These are phyloP conservation scores for Betula pendula DNA, from an alignment of 306 rosid genomes.

Conservation along the genomic window DNA sequence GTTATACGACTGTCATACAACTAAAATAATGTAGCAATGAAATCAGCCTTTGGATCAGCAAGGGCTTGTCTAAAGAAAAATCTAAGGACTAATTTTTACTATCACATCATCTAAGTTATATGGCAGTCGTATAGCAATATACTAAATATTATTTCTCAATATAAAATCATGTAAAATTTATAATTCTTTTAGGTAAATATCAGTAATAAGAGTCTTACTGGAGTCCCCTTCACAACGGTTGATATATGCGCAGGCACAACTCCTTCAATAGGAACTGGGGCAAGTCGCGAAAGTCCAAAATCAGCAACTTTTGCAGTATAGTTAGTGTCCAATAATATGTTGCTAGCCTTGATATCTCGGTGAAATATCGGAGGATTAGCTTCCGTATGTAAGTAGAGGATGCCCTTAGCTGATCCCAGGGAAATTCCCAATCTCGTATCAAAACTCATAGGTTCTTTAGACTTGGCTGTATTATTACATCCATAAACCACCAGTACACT, in stretches of 20 bases:
- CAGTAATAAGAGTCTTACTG: constrained; percentile 50
- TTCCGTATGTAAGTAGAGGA: constrained; percentile 84
- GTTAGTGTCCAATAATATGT: constrained; percentile 80
- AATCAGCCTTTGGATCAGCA: too few relatives aligned
- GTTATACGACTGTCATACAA: too few relatives aligned
- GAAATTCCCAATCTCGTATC: constrained; percentile 74
- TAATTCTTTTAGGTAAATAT: not conserved
- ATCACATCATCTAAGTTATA: too few relatives aligned
- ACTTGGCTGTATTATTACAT: constrained; percentile 44
- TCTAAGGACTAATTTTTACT: too few relatives aligned
- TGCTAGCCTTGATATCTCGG: constrained; percentile 93
- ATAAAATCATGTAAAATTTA: not conserved
- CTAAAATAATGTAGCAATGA: too few relatives aligned
- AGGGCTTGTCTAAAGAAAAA: too few relatives aligned
- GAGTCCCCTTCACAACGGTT: constrained; percentile 92
- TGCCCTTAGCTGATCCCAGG: constrained; percentile 84
- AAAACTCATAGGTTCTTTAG: constrained; percentile 64
- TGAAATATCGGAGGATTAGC: constrained; percentile 99
- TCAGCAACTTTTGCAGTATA: constrained; percentile 81
- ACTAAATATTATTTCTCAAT: too few relatives aligned
- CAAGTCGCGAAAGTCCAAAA: constrained; percentile 97
- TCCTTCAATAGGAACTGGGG: constrained; percentile 71
- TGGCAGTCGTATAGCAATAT: too few relatives aligned
- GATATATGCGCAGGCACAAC: constrained; percentile 60
- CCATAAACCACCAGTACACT: constrained; percentile 10